Conservation (phyloP, 2,329 filamentous ascomycete genomes). For the Epichloe amarillans region DNA sequence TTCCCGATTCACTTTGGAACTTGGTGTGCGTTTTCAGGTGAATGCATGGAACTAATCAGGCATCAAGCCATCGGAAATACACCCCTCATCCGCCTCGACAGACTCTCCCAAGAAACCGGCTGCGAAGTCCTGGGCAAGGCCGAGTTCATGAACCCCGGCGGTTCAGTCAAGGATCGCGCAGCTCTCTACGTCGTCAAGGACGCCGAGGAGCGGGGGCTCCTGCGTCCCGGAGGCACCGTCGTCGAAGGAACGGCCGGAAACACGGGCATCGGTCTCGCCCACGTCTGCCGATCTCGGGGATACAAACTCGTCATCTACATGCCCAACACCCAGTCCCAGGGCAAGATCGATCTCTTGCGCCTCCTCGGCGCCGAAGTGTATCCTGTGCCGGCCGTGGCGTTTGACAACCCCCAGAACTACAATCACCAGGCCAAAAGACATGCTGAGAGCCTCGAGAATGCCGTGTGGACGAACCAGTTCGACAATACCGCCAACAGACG, state of each 20-base stretch:
- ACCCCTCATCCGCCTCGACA: slow-evolving; percentile 80
- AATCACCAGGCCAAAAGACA: slow-evolving; percentile 91
- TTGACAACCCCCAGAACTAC: slow-evolving; percentile 92
- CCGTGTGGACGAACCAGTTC: slow-evolving; percentile 98
- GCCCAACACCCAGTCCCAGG: slow-evolving; percentile 96
- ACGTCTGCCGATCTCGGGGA: slow-evolving; percentile 83
- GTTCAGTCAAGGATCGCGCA: slow-evolving; percentile 90
- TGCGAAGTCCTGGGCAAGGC: slow-evolving; percentile 94
- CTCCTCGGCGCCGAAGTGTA: slow-evolving; percentile 90
- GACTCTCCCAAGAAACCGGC: slow-evolving; percentile 77
- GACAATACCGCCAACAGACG: slow-evolving; percentile 90
- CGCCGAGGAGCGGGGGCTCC: slow-evolving; percentile 75
- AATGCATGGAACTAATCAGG: background rate
- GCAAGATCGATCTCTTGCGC: slow-evolving; percentile 87
- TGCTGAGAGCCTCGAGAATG: slow-evolving; percentile 73
- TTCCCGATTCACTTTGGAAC: background rate
- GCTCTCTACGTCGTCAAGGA: slow-evolving; percentile 89
- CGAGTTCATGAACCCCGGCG: slow-evolving; percentile 97
- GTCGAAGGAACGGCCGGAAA: slow-evolving; percentile 96
- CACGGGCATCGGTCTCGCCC: slow-evolving; percentile 92
- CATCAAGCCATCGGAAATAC: slow-evolving; percentile 85
- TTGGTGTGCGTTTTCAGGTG: background rate
- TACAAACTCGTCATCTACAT: slow-evolving; percentile 98
- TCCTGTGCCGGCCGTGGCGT: slow-evolving; percentile 88
- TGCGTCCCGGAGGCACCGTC: slow-evolving; percentile 80